These are phyloP conservation scores for Malus hybrid DNA, from an alignment of 331 rosid species.

Conservation along the genomic window DNA sequence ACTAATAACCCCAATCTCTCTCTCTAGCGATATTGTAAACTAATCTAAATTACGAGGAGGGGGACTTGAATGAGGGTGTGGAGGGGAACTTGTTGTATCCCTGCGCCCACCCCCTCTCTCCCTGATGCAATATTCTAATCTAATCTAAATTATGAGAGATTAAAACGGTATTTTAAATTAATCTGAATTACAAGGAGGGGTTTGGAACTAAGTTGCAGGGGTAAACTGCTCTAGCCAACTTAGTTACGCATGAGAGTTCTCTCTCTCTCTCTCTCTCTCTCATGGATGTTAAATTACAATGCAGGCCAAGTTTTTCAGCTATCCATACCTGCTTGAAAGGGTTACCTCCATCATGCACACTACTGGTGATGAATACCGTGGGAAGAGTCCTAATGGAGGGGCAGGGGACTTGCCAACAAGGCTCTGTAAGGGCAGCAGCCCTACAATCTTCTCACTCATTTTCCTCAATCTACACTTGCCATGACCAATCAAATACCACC, in stretches of 20 bases:
- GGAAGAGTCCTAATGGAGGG: slow-evolving; percentile 27
- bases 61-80: no score
- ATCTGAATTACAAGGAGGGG: no score
- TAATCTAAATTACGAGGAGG: no score
- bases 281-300: not conserved
- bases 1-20: not conserved
- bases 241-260: no score
- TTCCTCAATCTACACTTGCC: not conserved
- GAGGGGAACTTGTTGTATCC: no score
- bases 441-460: slow-evolving; percentile 19
- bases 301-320: slow-evolving; percentile 30
- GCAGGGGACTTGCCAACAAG: slow-evolving; percentile 44
- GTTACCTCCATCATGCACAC: slow-evolving; percentile 42
- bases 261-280: not conserved
- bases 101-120: no score
- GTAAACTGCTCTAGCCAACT: no score
- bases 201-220: no score
- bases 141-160: no score
- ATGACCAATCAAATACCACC: not conserved
- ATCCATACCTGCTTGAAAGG: slow-evolving; percentile 27
- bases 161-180: no score
- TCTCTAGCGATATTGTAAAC: no score
- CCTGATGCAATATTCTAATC: no score
- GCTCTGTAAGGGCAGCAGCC: slow-evolving; percentile 14
- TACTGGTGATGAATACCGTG: slow-evolving; percentile 25